Evolutionary conservation across 495 filamentous ascomycete species (phyloP).

Genomic region (Hypoxylon lienhwacheense): DNA sequence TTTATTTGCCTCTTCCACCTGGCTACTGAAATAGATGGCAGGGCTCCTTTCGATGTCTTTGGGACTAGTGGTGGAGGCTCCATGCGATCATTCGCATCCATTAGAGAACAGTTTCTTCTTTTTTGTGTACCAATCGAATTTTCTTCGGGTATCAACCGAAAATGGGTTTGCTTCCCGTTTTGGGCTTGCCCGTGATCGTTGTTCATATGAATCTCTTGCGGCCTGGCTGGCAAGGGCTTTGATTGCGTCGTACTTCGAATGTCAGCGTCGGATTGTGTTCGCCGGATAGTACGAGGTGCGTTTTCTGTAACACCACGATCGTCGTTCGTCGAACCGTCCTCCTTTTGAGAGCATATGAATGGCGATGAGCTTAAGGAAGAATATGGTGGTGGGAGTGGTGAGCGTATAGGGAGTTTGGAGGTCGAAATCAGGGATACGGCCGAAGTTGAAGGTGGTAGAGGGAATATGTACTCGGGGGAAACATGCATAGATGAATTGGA

Average conservation of each 20-base stretch:
- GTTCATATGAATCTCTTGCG: neutral
- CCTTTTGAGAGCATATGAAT: neutral
- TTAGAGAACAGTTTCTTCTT: neutral
- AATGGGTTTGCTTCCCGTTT: neutral
- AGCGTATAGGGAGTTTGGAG: neutral
- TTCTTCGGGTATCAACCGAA: neutral
- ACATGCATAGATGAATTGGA: neutral
- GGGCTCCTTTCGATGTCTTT: neutral
- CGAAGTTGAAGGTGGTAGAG: slow-evolving; percentile 8
- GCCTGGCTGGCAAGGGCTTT: slow-evolving; percentile 21
- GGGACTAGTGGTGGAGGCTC: neutral
- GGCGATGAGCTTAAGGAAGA: slow-evolving; percentile 1
- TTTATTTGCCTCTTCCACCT: neutral
- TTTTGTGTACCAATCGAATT: neutral
- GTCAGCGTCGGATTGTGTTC: slow-evolving; percentile 8
- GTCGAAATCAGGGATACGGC: neutral
- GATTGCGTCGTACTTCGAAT: neutral
- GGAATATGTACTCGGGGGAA: slow-evolving; percentile 5
- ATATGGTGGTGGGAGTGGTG: slow-evolving; percentile 14
- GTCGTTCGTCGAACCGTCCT: neutral
- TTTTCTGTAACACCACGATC: neutral
- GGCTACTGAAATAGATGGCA: neutral
- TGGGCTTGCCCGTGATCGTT: neutral
- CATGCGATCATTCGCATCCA: neutral
- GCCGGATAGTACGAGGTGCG: neutral